Evolutionary conservation across 148 eudicot species (phyloP).

Genomic region (Rhododendron ferrugineum): DNA sequence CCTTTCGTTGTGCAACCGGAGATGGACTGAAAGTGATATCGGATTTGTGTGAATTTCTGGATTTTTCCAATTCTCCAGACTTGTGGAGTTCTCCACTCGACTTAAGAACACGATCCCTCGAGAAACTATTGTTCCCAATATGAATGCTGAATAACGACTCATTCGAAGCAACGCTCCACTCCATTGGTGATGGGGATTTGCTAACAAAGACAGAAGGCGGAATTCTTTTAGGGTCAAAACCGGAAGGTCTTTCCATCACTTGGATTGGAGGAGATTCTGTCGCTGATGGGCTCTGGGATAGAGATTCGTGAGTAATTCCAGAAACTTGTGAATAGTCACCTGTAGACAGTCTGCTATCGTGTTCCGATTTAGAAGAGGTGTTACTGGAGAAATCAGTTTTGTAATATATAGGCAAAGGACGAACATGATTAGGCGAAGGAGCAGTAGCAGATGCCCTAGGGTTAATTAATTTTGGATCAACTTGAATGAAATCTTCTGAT

Average conservation of each 20-base stretch:
- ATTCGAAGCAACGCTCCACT: constrained; percentile 11
- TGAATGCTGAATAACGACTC: constrained; percentile 11
- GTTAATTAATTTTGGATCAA: background rate
- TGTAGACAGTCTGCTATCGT: background rate
- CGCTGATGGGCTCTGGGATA: background rate
- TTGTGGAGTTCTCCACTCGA: background rate
- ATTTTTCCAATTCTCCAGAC: background rate
- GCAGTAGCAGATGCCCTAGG: background rate
- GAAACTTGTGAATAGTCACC: background rate
- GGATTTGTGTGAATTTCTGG: background rate
- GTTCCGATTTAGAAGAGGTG: background rate
- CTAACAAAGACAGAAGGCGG: background rate
- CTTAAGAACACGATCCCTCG: background rate
- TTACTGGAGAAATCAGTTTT: constrained; percentile 1
- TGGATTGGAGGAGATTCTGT: constrained; percentile 14
- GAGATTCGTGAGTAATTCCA: constrained; percentile 4
- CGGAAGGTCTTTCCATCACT: constrained; percentile 8
- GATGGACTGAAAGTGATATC: background rate
- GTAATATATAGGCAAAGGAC: background rate
- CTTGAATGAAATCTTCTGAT: constrained; percentile 8
- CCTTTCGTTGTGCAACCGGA: background rate
- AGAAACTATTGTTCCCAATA: background rate
- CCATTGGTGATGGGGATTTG: constrained; percentile 3
- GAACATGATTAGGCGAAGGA: background rate
- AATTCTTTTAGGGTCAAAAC: constrained; percentile 10